phyloP scores from a whole-genome alignment of 768 basidiomycete species.

The Leucosporidium creatinivorum region DNA sequence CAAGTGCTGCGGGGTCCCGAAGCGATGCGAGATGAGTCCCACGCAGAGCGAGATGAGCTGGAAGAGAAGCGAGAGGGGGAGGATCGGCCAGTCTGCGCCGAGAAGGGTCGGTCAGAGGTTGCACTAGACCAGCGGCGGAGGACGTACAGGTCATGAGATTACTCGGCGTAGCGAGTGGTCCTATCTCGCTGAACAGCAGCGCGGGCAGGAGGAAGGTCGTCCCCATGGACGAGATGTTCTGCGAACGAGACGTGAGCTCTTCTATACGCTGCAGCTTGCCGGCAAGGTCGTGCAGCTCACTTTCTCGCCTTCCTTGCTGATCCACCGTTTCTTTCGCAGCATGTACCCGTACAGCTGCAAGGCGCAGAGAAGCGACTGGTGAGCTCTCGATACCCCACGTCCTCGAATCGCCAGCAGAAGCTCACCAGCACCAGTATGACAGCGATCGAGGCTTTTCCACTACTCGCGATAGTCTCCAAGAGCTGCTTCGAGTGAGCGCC shows the following conservation, averaged over 20 bases:
- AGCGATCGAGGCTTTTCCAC: too few species aligned
- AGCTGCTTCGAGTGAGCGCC: too few species aligned
- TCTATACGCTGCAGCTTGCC: not conserved
- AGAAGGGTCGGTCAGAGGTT: not conserved
- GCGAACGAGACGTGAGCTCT: not conserved
- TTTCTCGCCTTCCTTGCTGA: not conserved
- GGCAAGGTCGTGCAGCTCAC: not conserved
- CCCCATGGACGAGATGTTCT: slow-evolving; percentile 3
- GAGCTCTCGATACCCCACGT: too few species aligned
- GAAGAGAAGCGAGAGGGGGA: slow-evolving; percentile 38
- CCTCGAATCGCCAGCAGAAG: too few species aligned
- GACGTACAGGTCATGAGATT: slow-evolving; percentile 38
- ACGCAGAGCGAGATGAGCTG: slow-evolving; percentile 38
- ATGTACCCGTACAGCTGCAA: not conserved
- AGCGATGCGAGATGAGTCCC: slow-evolving; percentile 28
- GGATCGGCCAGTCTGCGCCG: slow-evolving; percentile 24
- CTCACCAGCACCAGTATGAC: too few species aligned
- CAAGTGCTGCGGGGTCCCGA: not conserved
- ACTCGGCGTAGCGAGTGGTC: slow-evolving; percentile 37
- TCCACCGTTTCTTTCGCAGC: not conserved
- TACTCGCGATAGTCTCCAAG: too few species aligned
- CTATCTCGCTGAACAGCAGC: slow-evolving; percentile 42
- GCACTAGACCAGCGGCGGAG: not conserved
- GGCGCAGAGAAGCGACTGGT: too few species aligned
- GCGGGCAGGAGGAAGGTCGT: slow-evolving; percentile 38